Evolutionary conservation across 2,329 filamentous ascomycete genomes (phyloP).

Genomic region (Fusarium transvaalense): DNA sequence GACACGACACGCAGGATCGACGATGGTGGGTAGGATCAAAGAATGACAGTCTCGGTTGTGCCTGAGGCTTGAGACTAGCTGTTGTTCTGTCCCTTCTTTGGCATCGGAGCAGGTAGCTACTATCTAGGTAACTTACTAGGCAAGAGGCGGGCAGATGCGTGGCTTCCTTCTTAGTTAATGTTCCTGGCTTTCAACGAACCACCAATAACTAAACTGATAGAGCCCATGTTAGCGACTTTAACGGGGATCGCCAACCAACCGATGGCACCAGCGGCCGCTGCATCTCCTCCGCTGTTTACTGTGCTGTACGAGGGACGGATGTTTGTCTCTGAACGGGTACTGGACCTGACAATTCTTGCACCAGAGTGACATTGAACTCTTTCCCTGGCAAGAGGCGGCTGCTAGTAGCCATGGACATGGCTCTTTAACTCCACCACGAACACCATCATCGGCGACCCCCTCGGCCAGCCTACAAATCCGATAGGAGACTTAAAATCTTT

Average conservation of each 20-base stretch:
- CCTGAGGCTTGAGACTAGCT: conserved; percentile 41
- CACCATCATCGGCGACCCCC: conserved; percentile 39
- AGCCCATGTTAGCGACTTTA: conserved; percentile 31
- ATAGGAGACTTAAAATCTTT: background rate
- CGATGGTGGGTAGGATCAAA: conserved; percentile 47
- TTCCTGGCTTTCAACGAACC: conserved; percentile 24
- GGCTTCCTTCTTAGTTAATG: conserved; percentile 24
- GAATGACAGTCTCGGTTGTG: conserved; percentile 41
- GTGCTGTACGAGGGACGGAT: conserved; percentile 19
- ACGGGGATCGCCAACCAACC: conserved; percentile 26
- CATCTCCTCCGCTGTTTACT: conserved; percentile 27
- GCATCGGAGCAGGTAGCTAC: background rate
- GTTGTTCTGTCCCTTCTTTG: conserved; percentile 13
- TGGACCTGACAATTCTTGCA: conserved; percentile 28
- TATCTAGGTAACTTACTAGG: too few relatives aligned
- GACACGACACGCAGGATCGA: conserved; percentile 39
- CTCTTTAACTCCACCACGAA: conserved; percentile 40
- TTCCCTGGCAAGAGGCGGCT: conserved; percentile 26
- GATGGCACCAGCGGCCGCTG: conserved; percentile 37
- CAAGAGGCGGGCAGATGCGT: conserved; percentile 15
- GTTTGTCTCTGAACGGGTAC: conserved; percentile 29
- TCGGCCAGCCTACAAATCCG: conserved; percentile 27
- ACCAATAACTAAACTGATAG: conserved; percentile 19
- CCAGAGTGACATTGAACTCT: conserved; percentile 40
- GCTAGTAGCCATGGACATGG: conserved; percentile 9